Percentiles rank a stretch among this genome's conserved stretches.
Conservation (phyloP, 345 rosid genomes). For the Euphorbia tirucalli region DNA sequence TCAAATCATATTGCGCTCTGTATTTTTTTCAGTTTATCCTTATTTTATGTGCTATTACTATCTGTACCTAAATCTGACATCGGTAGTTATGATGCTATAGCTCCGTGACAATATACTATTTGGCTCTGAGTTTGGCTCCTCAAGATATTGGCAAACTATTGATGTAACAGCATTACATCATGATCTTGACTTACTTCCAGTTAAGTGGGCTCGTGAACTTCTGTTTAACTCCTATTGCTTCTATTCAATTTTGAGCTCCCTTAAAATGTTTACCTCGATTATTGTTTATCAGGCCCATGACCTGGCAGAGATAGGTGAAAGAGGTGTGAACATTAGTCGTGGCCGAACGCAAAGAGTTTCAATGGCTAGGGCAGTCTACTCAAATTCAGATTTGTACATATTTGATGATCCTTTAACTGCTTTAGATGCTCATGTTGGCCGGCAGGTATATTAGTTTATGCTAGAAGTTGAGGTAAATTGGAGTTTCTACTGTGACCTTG, state of each 20-base stretch:
- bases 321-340: slow-evolving; percentile 36
- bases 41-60: not conserved
- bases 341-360: slow-evolving; percentile 37
- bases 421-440: slow-evolving; percentile 35
- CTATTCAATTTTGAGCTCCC: not conserved
- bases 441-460: slow-evolving; percentile 22
- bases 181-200: slow-evolving; percentile 89
- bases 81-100: slow-evolving; percentile 37
- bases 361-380: slow-evolving; percentile 33
- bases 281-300: slow-evolving; percentile 65
- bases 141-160: slow-evolving; percentile 70
- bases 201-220: slow-evolving; percentile 14
- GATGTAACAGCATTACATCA: slow-evolving; percentile 83
- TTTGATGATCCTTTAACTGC: slow-evolving; percentile 38
- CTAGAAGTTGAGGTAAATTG: too few relatives aligned
- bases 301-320: slow-evolving; percentile 36
- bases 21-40: not conserved
- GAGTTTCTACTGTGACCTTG: too few relatives aligned
- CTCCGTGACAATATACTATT: slow-evolving; percentile 91
- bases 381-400: slow-evolving; percentile 29
- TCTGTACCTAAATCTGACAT: not conserved
- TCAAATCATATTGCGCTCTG: not conserved
- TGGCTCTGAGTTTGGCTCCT: slow-evolving; percentile 68
- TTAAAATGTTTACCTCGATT: slow-evolving; percentile 1
- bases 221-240: slow-evolving; percentile 3